Conservation (phyloP, 2,329 filamentous ascomycete species). For the Grosmannia serpens region DNA sequence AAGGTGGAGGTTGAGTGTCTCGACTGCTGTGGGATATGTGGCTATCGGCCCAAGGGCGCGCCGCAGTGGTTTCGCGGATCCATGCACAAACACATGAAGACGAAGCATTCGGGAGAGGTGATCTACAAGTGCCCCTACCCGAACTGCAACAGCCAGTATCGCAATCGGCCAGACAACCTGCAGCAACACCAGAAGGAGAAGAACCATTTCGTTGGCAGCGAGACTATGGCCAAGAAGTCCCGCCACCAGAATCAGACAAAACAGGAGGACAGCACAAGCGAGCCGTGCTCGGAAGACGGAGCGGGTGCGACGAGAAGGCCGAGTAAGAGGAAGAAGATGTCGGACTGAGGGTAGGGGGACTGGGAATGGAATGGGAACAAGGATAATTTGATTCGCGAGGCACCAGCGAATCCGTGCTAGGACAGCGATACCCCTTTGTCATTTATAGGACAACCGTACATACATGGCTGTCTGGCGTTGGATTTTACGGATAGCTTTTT, state of each 20-base stretch:
- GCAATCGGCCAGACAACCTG: constrained; percentile 44
- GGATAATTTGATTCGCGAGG: not conserved
- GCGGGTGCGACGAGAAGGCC: constrained; percentile 27
- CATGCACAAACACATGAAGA: constrained; percentile 47
- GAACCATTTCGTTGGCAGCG: constrained; percentile 37
- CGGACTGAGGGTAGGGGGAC: constrained; percentile 1
- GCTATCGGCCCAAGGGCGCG: constrained; percentile 42
- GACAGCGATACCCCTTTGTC: not conserved
- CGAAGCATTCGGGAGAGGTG: constrained; percentile 38
- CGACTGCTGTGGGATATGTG: constrained; percentile 38
- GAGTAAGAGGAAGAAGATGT: constrained; percentile 35
- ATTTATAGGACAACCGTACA: no score
- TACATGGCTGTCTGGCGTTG: no score
- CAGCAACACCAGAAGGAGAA: constrained; percentile 46
- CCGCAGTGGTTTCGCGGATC: constrained; percentile 48
- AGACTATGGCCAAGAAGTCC: constrained; percentile 16
- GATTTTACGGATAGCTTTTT: no score
- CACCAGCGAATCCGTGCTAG: not conserved
- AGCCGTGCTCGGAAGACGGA: constrained; percentile 6
- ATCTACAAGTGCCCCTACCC: constrained; percentile 43
- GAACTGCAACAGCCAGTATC: constrained; percentile 42
- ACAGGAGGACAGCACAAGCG: not conserved
- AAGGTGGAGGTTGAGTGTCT: constrained; percentile 24
- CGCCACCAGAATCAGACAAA: constrained; percentile 4
- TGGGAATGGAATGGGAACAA: not conserved